phyloP scores from a whole-genome alignment of 805 yeast genomes.

The Metschnikowia anglica region DNA sequence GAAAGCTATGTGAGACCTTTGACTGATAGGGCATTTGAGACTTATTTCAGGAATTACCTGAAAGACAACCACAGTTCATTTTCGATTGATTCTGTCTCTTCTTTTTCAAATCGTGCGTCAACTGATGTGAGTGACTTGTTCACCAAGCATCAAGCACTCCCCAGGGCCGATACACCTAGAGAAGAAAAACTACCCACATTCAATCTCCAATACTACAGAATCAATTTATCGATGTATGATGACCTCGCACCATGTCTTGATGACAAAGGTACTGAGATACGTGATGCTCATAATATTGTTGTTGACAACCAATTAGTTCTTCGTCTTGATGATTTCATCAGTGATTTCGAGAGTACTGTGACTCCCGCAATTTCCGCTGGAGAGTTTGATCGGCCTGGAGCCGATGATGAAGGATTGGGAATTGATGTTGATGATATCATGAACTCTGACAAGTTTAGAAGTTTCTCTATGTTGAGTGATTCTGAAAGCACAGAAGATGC shows the following conservation, averaged over 20 bases:
- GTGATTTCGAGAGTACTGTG: constrained; percentile 9
- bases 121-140: not conserved
- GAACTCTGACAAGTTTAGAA: constrained; percentile 39
- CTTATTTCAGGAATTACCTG: not conserved
- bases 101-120: not conserved
- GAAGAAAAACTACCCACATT: constrained; percentile 32
- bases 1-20: constrained; percentile 33
- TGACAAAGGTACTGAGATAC: not conserved
- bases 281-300: constrained; percentile 25
- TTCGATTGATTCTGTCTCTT: constrained; percentile 6
- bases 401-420: constrained; percentile 38
- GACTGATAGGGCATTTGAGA: not conserved
- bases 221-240: constrained; percentile 36
- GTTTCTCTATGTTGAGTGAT: constrained; percentile 23
- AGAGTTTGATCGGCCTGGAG: not conserved
- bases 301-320: constrained; percentile 36
- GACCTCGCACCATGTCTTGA: constrained; percentile 21
- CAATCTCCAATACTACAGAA: constrained; percentile 36
- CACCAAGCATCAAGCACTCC: not conserved
- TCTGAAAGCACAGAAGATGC: constrained; percentile 13
- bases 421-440: constrained; percentile 45
- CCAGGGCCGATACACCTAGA: constrained; percentile 18
- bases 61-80: constrained; percentile 6
- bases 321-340: constrained; percentile 37
- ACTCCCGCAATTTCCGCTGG: not conserved